Base-by-base conservation (phyloP, 495 filamentous ascomycete species). In the Aspergillus sparsus region DNA sequence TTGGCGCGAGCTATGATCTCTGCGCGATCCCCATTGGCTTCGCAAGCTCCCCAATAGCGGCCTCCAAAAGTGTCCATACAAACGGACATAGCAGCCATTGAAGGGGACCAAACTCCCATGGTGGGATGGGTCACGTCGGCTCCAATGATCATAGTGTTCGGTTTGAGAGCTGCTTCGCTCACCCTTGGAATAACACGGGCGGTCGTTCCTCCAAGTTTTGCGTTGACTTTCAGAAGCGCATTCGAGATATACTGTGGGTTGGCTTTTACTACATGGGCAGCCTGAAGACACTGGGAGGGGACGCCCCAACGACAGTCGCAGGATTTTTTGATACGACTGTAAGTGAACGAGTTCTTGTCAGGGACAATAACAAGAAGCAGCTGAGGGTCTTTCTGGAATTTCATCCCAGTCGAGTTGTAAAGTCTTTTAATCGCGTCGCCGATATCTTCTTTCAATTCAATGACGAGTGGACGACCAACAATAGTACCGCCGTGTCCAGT, bases 191-290 rank as follows among this genome's bases (percentile, higher is more conserved):
- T 60, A n/a, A 76, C 76, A 12, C 75, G 67, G 50, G 69, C 75
- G 13, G 89, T 96, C 6, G 83, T 77, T 13, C 94, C 94, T 36
- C 94, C 94, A n/a, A 97, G 84, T 75, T 97, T 98, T 13, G 90
- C 88, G 66, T 98, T 97, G 57, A 98, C 82, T 73, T 98, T 98
- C 89, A 97, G 92, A 50, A 83, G 77, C 31, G 97, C 89, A 66
- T 97, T 97, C 2, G 89, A 93, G 60, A 85, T 81, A 72, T 96
- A 96, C 71, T 98, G 93, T 1, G 76, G 75, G 13, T 85, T 77
- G 21, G 74, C 77, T 62, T 84, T 87, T 6, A 66, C 60, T 11
- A 91, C 89, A 56, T 92, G 85, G 0, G 62, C 65, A 11, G 75
- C 71, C 63, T 89, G 87, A 7, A 97, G 58, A 21, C 81, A 80